These are phyloP conservation scores for Ascochyta fabae DNA, from an alignment of 2,329 filamentous ascomycete species.

Conservation along the genomic window DNA sequence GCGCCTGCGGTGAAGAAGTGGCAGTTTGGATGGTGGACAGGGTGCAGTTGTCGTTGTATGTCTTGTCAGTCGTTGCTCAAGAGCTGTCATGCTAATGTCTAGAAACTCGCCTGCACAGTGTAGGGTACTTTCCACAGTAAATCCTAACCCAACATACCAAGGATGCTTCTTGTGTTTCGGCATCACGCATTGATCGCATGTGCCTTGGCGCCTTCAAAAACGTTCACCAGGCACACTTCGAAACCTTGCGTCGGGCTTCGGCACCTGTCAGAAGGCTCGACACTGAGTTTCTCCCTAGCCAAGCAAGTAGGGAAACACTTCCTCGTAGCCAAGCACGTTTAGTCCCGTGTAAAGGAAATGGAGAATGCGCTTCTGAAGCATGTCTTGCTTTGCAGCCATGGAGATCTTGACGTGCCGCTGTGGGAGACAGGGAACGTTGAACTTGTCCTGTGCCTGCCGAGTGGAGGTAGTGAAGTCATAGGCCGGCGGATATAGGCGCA, in stretches of 20 bases:
- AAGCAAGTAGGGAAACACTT: slow-evolving; percentile 29
- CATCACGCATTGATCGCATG: slow-evolving; percentile 21
- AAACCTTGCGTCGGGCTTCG: slow-evolving; percentile 24
- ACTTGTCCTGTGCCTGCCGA: slow-evolving; percentile 4
- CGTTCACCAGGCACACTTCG: slow-evolving; percentile 19
- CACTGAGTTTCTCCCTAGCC: slow-evolving; percentile 15
- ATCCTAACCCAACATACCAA: neutral
- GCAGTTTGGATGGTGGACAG: no score
- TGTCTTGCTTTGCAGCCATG: slow-evolving; percentile 15
- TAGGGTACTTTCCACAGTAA: no score
- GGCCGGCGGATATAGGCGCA: neutral
- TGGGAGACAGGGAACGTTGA: neutral
- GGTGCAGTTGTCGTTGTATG: neutral
- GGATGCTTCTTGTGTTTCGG: slow-evolving; percentile 16
- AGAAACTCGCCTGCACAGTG: no score
- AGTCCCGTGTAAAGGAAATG: slow-evolving; percentile 9
- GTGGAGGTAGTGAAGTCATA: slow-evolving; percentile 9
- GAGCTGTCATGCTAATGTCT: no score
- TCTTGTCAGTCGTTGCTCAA: no score
- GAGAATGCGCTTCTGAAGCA: slow-evolving; percentile 25
- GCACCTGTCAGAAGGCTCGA: slow-evolving; percentile 17
- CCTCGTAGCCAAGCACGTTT: slow-evolving; percentile 34
- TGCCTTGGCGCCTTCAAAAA: slow-evolving; percentile 30
- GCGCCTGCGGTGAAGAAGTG: neutral
- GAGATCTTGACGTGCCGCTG: slow-evolving; percentile 10